Conservation (phyloP, 352 stramenopile species). For the Pythium grandisporangium region DNA sequence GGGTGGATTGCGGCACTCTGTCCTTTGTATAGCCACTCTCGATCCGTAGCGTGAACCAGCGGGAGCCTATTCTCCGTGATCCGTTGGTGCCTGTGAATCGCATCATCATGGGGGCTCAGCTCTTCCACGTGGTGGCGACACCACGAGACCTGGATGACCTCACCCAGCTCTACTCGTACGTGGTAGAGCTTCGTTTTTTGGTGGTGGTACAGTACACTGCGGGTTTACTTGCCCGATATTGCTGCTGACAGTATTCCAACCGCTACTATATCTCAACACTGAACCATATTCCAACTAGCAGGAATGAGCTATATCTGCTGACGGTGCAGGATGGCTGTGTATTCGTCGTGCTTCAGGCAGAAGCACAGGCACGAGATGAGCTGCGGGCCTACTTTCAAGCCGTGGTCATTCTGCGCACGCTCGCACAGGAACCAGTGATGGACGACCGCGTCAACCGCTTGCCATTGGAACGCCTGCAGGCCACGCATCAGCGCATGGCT, state of each 20-base stretch:
- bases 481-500: constrained; percentile 36
- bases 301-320: constrained; percentile 54
- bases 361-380: constrained; percentile 45
- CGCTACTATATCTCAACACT: too few species aligned
- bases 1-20: too few species aligned
- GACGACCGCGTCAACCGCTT: constrained; percentile 5
- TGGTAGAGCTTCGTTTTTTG: not conserved
- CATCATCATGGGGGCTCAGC: constrained; percentile 53
- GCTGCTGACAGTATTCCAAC: not conserved
- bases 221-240: too few species aligned
- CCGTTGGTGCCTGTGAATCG: constrained; percentile 29
- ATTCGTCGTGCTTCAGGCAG: constrained; percentile 43
- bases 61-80: constrained; percentile 45
- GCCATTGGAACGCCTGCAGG: constrained; percentile 22
- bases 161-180: constrained; percentile 41
- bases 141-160: constrained; percentile 30
- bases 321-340: constrained; percentile 21
- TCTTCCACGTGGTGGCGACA: constrained; percentile 26
- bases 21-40: too few species aligned
- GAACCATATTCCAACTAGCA: constrained; percentile 12
- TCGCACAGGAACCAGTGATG: constrained; percentile 8
- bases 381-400: constrained; percentile 69
- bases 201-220: too few species aligned
- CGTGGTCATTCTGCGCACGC: constrained; percentile 36
- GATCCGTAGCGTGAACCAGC: constrained; percentile 49